Evolutionary conservation across 1,284 basidiomycete genomes (phyloP).

Genomic region (Cutaneotrichosporon arboriforme): DNA sequence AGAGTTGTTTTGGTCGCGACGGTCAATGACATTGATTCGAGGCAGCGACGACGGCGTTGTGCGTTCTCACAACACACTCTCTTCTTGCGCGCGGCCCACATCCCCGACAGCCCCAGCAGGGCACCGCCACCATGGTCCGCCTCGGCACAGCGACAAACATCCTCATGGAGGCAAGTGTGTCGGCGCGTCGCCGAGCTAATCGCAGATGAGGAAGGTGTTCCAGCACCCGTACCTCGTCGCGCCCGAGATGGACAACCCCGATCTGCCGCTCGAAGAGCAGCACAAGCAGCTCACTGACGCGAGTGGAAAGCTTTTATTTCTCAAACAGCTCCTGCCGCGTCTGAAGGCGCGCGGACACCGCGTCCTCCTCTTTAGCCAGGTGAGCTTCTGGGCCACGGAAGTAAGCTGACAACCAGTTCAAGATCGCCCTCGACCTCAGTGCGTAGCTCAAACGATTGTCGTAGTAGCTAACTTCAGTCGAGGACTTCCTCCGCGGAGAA

Average conservation of each 20-base stretch:
- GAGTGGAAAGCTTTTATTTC: constrained; percentile 78
- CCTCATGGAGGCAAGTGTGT: constrained; percentile 41
- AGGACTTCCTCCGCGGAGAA: constrained; percentile 88
- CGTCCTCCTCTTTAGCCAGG: constrained; percentile 95
- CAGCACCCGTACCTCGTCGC: constrained; percentile 89
- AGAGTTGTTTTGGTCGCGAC: too few relatives aligned
- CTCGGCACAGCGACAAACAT: constrained; percentile 24
- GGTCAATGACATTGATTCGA: too few relatives aligned
- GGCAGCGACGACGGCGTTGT: too few relatives aligned
- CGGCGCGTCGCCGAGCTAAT: too few relatives aligned
- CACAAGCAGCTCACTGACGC: constrained; percentile 77
- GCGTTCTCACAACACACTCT: too few relatives aligned
- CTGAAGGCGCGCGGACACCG: constrained; percentile 86
- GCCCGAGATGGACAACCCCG: constrained; percentile 71
- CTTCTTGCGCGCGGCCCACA: too few relatives aligned
- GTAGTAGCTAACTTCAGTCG: constrained; percentile 51
- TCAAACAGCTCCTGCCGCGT: constrained; percentile 77
- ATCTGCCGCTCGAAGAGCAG: constrained; percentile 57
- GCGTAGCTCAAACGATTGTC: constrained; percentile 20
- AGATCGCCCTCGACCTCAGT: constrained; percentile 76
- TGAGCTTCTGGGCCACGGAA: constrained; percentile 46
- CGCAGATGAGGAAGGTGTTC: constrained; percentile 46
- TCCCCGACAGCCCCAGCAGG: background rate
- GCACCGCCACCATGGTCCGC: background rate
- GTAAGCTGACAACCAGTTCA: constrained; percentile 58